phyloP scores from a whole-genome alignment of 768 basidiomycete species.

The Termitomyces sp. region DNA sequence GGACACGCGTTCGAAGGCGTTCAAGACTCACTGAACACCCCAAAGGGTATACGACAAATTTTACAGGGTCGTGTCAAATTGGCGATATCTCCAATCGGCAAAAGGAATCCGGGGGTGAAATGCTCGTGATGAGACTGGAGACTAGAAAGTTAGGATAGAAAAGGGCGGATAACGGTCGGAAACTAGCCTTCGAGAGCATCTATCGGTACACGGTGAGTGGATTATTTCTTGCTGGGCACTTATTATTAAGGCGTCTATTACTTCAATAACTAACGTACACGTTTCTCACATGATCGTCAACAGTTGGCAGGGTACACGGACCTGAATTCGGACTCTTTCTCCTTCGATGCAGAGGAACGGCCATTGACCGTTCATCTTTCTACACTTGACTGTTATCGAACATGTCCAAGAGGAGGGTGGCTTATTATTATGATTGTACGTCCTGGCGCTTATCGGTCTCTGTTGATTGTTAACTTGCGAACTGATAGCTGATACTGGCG shows the following conservation, averaged over 20 bases:
- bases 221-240: not conserved
- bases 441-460: not conserved
- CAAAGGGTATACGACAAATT: slow-evolving; percentile 8
- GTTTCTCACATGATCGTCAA: slow-evolving; percentile 19
- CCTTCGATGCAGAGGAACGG: slow-evolving; percentile 10
- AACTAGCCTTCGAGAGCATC: not conserved
- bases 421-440: slow-evolving; percentile 79
- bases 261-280: not conserved
- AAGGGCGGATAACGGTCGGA: not conserved
- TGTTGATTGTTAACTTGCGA: slow-evolving; percentile 1
- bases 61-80: slow-evolving; percentile 10
- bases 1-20: not conserved
- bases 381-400: slow-evolving; percentile 8
- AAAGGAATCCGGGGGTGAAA: slow-evolving; percentile 3
- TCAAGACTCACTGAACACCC: slow-evolving; percentile 1
- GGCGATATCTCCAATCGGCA: slow-evolving; percentile 10
- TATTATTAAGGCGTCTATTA: not conserved
- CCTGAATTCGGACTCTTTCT: slow-evolving; percentile 16
- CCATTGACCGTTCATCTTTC: slow-evolving; percentile 7
- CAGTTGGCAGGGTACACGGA: slow-evolving; percentile 13
- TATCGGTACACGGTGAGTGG: not conserved
- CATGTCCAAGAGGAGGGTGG: slow-evolving; percentile 73
- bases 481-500: slow-evolving; percentile 59
- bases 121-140: not conserved
- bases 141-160: not conserved